Evolutionary conservation across 2,329 filamentous ascomycete genomes (phyloP).

Genomic region (Fonsecaea pedrosoi): DNA sequence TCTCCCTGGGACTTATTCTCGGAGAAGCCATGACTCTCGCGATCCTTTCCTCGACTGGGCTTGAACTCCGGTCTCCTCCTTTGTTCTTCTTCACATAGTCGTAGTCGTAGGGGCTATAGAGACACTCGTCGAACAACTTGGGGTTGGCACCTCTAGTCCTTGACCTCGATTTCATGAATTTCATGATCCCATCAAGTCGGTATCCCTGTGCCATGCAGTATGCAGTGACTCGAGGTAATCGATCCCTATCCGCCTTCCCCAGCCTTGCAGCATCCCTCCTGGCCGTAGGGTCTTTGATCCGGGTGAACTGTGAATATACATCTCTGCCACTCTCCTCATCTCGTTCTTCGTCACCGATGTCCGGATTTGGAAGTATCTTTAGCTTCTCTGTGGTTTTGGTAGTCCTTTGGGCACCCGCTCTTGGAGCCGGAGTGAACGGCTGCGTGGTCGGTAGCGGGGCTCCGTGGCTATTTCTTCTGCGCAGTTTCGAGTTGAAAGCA

Average conservation of each 20-base stretch:
- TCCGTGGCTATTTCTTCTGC: slow-evolving; percentile 83
- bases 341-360: slow-evolving; percentile 73
- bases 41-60: slow-evolving; percentile 36
- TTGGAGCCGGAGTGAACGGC: slow-evolving; percentile 57
- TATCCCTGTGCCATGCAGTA: slow-evolving; percentile 96
- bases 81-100: slow-evolving; percentile 55
- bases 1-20: slow-evolving; percentile 35
- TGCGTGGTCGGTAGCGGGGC: slow-evolving; percentile 57
- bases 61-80: slow-evolving; percentile 37
- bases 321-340: slow-evolving; percentile 94
- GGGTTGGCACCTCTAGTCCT: slow-evolving; percentile 80
- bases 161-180: slow-evolving; percentile 83
- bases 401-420: slow-evolving; percentile 92
- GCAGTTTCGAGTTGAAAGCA: slow-evolving; percentile 83
- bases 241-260: slow-evolving; percentile 89
- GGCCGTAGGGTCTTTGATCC: slow-evolving; percentile 95
- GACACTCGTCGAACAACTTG: slow-evolving; percentile 95
- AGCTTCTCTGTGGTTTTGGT: slow-evolving; percentile 96
- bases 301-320: slow-evolving; percentile 96
- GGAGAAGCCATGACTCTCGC: slow-evolving; percentile 36
- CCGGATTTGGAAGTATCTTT: slow-evolving; percentile 92
- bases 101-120: slow-evolving; percentile 94
- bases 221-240: slow-evolving; percentile 88
- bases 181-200: slow-evolving; percentile 85
- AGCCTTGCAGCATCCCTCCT: slow-evolving; percentile 88